These are phyloP conservation scores for Lentinula edodes DNA, from an alignment of 768 basidiomycete species.

Conservation along the genomic window DNA sequence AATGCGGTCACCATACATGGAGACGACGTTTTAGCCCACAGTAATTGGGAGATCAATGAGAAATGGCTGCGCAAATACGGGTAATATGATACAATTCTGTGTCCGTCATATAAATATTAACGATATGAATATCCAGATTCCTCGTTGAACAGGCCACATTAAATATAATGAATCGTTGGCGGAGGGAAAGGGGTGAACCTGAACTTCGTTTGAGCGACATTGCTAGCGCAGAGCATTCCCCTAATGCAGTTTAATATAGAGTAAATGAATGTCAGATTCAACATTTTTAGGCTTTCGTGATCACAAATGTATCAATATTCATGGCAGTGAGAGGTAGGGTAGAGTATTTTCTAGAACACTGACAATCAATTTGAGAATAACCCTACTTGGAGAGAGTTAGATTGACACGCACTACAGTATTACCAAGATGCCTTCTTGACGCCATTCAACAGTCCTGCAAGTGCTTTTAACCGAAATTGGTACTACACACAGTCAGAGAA, in stretches of 20 bases:
- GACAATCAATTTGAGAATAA: not conserved
- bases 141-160: slow-evolving; percentile 72
- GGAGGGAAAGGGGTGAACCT: slow-evolving; percentile 72
- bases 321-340: not conserved
- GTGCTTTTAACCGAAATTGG: slow-evolving; percentile 86
- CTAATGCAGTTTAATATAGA: slow-evolving; percentile 12
- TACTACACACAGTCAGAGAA: slow-evolving; percentile 40
- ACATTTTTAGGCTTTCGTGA: not conserved
- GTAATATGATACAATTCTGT: slow-evolving; percentile 33
- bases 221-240: slow-evolving; percentile 27
- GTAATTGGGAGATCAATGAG: slow-evolving; percentile 87
- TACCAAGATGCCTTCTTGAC: slow-evolving; percentile 94
- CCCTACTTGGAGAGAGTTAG: not conserved
- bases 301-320: not conserved
- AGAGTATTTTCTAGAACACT: not conserved
- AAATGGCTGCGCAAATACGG: slow-evolving; percentile 79
- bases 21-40: slow-evolving; percentile 85
- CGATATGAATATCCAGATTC: slow-evolving; percentile 27
- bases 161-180: slow-evolving; percentile 79
- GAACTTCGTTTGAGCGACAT: slow-evolving; percentile 61
- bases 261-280: not conserved
- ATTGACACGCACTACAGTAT: slow-evolving; percentile 6
- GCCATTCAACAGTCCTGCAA: slow-evolving; percentile 77
- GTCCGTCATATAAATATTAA: not conserved
- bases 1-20: slow-evolving; percentile 73